Percentiles rank a stretch among this genome's conserved stretches.
These are phyloP conservation scores for Epithemia pelagica DNA, from an alignment of 108 stramenopile species.

Conservation along the genomic window DNA sequence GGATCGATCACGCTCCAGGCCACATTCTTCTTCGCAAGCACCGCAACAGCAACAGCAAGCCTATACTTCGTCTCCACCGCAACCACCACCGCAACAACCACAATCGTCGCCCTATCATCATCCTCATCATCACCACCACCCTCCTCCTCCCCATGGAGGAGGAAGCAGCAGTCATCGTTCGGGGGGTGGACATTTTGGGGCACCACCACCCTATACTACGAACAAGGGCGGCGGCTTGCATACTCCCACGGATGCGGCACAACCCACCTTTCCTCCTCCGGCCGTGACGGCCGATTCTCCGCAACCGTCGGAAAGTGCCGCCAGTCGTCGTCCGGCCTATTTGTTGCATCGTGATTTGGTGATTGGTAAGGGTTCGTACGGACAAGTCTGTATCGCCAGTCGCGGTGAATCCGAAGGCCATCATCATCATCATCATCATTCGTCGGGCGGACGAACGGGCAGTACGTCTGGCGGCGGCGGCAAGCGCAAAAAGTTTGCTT, in stretches of 20 bases:
- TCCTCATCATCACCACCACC: not conserved
- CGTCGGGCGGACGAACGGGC: constrained; percentile 9
- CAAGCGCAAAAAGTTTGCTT: constrained; percentile 87
- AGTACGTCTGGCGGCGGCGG: constrained; percentile 31
- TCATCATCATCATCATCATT: not conserved
- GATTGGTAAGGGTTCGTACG: constrained; percentile 87
- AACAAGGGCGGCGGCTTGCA: not conserved
- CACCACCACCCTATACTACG: not conserved
- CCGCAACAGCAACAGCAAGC: constrained; percentile 2
- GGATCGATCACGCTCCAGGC: not conserved
- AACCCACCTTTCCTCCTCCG: constrained; percentile 46
- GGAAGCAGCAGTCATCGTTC: not conserved
- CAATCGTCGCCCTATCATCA: not conserved
- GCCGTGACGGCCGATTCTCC: constrained; percentile 49
- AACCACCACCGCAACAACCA: not conserved
- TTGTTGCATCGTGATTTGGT: constrained; percentile 84
- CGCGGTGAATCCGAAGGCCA: constrained; percentile 79
- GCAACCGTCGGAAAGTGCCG: constrained; percentile 21
- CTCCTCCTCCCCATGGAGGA: not conserved
- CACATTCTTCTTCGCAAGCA: not conserved
- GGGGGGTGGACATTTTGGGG: not conserved
- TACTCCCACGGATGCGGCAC: constrained; percentile 15
- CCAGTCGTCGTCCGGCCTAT: constrained; percentile 77
- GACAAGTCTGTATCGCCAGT: constrained; percentile 88
- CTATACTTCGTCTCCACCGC: not conserved